Conservation (phyloP, 768 basidiomycete species). For the Leucocoprinus birnbaumii region DNA sequence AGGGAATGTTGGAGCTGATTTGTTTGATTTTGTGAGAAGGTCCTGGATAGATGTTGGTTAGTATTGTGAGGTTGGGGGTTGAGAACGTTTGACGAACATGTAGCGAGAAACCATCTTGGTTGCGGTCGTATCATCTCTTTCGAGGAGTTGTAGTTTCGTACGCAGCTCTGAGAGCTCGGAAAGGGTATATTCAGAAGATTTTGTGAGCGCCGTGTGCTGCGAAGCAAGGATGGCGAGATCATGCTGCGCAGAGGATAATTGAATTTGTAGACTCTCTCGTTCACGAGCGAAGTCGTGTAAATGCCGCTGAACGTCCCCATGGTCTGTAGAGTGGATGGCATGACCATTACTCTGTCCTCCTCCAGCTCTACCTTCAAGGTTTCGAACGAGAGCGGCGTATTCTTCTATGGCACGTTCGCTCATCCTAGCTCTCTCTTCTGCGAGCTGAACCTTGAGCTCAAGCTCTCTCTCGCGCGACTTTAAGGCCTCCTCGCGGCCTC, state of each 20-base stretch:
- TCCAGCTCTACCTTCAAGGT: slow-evolving; percentile 46
- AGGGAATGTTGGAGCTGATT: slow-evolving; percentile 63
- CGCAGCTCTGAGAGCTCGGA: slow-evolving; percentile 41
- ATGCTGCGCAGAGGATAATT: slow-evolving; percentile 37
- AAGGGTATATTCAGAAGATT: slow-evolving; percentile 38
- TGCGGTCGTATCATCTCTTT: slow-evolving; percentile 69
- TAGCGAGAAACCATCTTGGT: slow-evolving; percentile 84
- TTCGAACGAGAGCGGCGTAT: slow-evolving; percentile 73
- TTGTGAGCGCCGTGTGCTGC: slow-evolving; percentile 44
- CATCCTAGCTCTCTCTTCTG: slow-evolving; percentile 59
- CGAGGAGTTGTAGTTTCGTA: slow-evolving; percentile 51
- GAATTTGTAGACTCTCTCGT: slow-evolving; percentile 40
- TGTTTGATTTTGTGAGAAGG: slow-evolving; percentile 77
- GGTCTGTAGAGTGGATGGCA: slow-evolving; percentile 1
- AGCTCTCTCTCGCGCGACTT: slow-evolving; percentile 47
- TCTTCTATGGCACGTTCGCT: slow-evolving; percentile 65
- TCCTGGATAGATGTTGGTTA: slow-evolving; percentile 42
- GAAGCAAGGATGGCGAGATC: slow-evolving; percentile 42
- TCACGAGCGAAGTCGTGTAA: slow-evolving; percentile 47
- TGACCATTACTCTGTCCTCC: neutral
- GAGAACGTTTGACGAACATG: slow-evolving; percentile 49
- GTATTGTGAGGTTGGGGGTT: neutral
- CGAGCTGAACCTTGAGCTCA: slow-evolving; percentile 38
- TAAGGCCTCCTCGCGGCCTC: slow-evolving; percentile 52
- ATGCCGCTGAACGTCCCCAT: slow-evolving; percentile 43